A percentile compares a stretch with the other conserved stretches of the same genome.
Conservation (phyloP, 768 basidiomycete species). For the Pisolithus albus region DNA sequence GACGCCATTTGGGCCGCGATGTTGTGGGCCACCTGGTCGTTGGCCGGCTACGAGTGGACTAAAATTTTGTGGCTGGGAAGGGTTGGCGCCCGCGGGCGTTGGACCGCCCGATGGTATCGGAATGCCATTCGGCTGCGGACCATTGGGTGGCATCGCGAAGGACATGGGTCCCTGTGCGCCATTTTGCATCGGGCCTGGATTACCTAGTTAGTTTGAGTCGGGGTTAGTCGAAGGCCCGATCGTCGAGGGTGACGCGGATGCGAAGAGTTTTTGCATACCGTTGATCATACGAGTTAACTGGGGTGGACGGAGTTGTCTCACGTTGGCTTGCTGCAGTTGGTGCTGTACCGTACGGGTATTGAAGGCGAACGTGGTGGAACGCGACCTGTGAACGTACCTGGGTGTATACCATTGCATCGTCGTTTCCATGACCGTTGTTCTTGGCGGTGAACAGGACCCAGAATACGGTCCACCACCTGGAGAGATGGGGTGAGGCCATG, state of each 20-base stretch:
- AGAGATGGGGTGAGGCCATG: neutral
- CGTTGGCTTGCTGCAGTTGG: conserved; percentile 28
- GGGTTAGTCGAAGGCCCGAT: conserved; percentile 27
- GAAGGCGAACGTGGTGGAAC: conserved; percentile 9
- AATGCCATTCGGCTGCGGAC: conserved; percentile 41
- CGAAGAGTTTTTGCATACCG: conserved; percentile 24
- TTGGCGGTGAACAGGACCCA: conserved; percentile 83
- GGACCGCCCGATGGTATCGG: conserved; percentile 25
- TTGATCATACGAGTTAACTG: conserved; percentile 26
- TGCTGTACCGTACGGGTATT: conserved; percentile 22
- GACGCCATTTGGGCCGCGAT: conserved; percentile 40
- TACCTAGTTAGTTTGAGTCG: conserved; percentile 17
- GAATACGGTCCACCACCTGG: conserved; percentile 85
- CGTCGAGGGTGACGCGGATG: conserved; percentile 6
- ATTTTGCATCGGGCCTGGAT: conserved; percentile 23
- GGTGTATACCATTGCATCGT: conserved; percentile 66
- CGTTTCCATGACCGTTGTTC: conserved; percentile 56
- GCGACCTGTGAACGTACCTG: conserved; percentile 41
- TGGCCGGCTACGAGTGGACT: conserved; percentile 31
- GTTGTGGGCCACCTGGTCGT: conserved; percentile 28
- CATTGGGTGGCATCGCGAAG: conserved; percentile 24
- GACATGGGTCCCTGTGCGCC: conserved; percentile 17
- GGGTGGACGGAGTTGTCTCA: conserved; percentile 28
- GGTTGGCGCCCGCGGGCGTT: conserved; percentile 21
- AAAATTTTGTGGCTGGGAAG: conserved; percentile 27